Conservation (phyloP, 345 rosid genomes). For the Kandelia obovata region DNA sequence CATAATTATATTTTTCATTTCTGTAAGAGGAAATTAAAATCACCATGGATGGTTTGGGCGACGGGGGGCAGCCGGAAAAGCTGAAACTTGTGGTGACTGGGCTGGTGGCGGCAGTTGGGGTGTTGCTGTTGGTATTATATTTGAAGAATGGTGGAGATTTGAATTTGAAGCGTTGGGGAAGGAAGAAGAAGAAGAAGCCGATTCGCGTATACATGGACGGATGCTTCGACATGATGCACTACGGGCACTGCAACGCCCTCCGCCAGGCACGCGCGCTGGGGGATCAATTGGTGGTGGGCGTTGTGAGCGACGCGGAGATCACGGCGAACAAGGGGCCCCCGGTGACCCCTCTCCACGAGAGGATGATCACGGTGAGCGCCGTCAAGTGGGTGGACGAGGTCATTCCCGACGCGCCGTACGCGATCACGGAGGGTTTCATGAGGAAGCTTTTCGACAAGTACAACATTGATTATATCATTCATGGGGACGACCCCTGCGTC, state of each 20-base stretch:
- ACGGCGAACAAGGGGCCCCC: constrained; percentile 75
- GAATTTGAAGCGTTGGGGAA: constrained; percentile 5
- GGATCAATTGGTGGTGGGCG: constrained; percentile 66
- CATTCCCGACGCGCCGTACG: constrained; percentile 68
- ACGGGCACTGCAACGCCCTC: constrained; percentile 80
- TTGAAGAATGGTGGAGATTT: constrained; percentile 8
- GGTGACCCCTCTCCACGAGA: constrained; percentile 63
- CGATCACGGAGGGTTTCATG: constrained; percentile 71
- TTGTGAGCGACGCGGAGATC: constrained; percentile 70
- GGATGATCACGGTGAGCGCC: constrained; percentile 66
- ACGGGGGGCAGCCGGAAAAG: constrained; percentile 8
- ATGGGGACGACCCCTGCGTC: constrained; percentile 77
- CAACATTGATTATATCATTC: constrained; percentile 65
- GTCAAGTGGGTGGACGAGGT: constrained; percentile 85
- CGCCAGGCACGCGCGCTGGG: constrained; percentile 74
- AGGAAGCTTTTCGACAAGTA: constrained; percentile 60
- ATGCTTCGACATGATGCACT: constrained; percentile 83
- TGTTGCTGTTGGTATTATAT: constrained; percentile 18
- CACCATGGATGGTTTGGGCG: neutral
- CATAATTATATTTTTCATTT: too few relatives aligned
- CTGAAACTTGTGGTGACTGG: constrained; percentile 8
- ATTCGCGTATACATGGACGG: constrained; percentile 81
- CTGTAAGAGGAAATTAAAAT: too few relatives aligned
- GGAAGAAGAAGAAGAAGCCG: constrained; percentile 36
- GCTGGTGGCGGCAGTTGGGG: constrained; percentile 18